These are phyloP conservation scores for Aspergillus puulaauensis DNA, from an alignment of 2,329 filamentous ascomycete species.

Conservation along the genomic window DNA sequence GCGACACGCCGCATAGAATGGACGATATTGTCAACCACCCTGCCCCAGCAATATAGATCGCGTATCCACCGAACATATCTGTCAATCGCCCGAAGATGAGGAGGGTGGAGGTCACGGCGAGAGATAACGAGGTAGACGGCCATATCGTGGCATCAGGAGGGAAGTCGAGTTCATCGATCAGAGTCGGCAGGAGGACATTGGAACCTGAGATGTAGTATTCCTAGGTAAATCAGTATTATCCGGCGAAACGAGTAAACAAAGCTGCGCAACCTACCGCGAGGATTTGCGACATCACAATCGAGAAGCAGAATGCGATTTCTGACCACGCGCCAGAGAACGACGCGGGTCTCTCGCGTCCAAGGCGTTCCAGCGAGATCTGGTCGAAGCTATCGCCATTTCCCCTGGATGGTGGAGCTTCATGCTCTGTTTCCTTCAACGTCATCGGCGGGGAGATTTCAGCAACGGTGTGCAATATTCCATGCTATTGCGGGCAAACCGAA, in stretches of 20 bases:
- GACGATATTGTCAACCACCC: constrained; percentile 67
- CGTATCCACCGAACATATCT: constrained; percentile 63
- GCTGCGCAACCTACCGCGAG: constrained; percentile 50
- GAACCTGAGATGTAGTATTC: constrained; percentile 81
- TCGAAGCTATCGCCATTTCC: constrained; percentile 19
- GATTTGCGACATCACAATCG: constrained; percentile 63
- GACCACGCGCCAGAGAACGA: constrained; percentile 53
- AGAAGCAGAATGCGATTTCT: constrained; percentile 64
- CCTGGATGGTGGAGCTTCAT: constrained; percentile 6
- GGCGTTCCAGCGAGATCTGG: constrained; percentile 48
- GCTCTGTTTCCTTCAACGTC: constrained; percentile 5
- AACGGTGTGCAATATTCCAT: not conserved
- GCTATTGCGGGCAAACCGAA: not conserved
- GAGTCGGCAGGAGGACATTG: constrained; percentile 64
- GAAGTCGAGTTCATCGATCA: constrained; percentile 64
- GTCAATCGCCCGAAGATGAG: constrained; percentile 56
- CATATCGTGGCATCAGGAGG: constrained; percentile 61
- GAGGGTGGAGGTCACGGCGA: constrained; percentile 50
- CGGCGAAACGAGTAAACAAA: not conserved
- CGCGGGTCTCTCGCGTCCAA: constrained; percentile 63
- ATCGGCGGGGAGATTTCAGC: not conserved
- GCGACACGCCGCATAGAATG: constrained; percentile 68
- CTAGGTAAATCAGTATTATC: constrained; percentile 28
- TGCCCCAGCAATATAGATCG: constrained; percentile 64
- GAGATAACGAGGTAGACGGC: constrained; percentile 53